Conservation (phyloP, 768 basidiomycete species). For the Cantharellus anzutake region DNA sequence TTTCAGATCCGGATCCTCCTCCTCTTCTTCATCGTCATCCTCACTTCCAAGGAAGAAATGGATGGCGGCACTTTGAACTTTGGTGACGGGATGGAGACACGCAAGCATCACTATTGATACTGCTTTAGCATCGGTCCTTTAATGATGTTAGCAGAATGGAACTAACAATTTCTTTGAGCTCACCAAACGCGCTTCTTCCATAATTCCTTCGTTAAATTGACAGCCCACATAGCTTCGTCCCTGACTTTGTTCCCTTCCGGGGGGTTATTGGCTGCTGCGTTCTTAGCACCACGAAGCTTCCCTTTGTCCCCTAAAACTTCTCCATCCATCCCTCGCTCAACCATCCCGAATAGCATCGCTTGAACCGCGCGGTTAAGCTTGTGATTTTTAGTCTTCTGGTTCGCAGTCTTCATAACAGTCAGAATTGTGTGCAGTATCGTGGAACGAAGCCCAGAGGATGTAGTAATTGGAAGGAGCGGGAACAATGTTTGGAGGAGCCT, state of each 20-base stretch:
- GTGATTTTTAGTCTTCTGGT: constrained; percentile 75
- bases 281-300: constrained; percentile 31
- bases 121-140: constrained; percentile 75
- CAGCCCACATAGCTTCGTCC: constrained; percentile 95
- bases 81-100: constrained; percentile 82
- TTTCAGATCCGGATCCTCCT: constrained; percentile 54
- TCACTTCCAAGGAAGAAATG: constrained; percentile 95
- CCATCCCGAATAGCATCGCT: constrained; percentile 88
- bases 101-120: constrained; percentile 83
- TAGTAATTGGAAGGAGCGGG: constrained; percentile 85
- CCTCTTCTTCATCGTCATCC: constrained; percentile 51
- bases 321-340: constrained; percentile 76
- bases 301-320: constrained; percentile 74
- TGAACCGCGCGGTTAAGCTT: constrained; percentile 93
- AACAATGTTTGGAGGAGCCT: constrained; percentile 86
- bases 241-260: constrained; percentile 15
- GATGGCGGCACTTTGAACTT: constrained; percentile 84
- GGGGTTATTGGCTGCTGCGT: constrained; percentile 14
- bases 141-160: background rate
- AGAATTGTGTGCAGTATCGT: constrained; percentile 89
- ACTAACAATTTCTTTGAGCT: background rate
- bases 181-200: constrained; percentile 90
- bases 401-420: constrained; percentile 82
- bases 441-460: constrained; percentile 61
- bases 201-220: constrained; percentile 79